These are phyloP conservation scores for Aechmea fasciata DNA, from an alignment of 176 grass and related monocot genomes.

Conservation along the genomic window DNA sequence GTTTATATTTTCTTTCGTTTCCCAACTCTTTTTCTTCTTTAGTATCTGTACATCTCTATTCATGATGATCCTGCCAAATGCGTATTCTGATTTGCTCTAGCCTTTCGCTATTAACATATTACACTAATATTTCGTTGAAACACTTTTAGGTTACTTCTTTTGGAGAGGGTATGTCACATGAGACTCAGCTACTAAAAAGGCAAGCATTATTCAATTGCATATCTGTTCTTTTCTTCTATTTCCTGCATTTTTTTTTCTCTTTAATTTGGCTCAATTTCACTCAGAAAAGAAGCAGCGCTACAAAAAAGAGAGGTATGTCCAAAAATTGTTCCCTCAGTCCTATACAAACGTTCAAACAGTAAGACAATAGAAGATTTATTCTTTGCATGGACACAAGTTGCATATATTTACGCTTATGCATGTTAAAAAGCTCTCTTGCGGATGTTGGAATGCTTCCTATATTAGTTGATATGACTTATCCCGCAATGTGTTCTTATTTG, in stretches of 20 bases:
- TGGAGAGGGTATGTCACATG: slow-evolving; percentile 36
- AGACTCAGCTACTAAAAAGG: slow-evolving; percentile 47
- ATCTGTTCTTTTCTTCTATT: slow-evolving; percentile 9
- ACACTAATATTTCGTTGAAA: background rate
- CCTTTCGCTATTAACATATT: background rate
- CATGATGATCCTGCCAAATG: no score
- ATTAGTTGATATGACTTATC: no score
- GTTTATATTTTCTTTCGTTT: no score
- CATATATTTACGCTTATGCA: no score
- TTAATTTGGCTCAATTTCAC: slow-evolving; percentile 29
- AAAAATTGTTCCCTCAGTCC: slow-evolving; percentile 14
- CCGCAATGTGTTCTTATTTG: no score
- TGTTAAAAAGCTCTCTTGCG: no score
- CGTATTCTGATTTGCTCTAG: background rate
- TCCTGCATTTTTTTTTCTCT: slow-evolving; percentile 16
- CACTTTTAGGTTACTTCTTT: slow-evolving; percentile 43
- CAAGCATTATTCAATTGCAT: slow-evolving; percentile 17
- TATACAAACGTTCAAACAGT: background rate
- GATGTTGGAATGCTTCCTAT: no score
- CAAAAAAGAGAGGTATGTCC: slow-evolving; percentile 58
- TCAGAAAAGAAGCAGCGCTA: slow-evolving; percentile 61
- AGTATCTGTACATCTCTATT: no score
- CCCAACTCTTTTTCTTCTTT: no score
- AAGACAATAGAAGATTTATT: no score
- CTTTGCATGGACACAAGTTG: no score